These are phyloP conservation scores for Akanthomyces lecanii DNA, from an alignment of 2,329 filamentous ascomycete genomes.

Conservation along the genomic window DNA sequence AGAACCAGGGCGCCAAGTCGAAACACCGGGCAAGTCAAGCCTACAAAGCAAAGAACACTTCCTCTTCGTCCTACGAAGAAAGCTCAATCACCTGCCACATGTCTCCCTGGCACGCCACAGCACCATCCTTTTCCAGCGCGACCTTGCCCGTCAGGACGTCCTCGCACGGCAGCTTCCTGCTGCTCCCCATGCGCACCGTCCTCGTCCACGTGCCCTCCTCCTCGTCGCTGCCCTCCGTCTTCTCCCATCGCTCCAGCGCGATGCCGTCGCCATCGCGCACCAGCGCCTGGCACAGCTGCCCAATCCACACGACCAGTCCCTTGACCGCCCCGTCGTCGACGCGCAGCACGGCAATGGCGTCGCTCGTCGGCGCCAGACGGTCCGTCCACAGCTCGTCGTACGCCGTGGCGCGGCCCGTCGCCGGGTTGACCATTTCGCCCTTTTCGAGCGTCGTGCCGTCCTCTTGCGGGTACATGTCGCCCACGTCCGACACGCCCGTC, in stretches of 20 bases:
- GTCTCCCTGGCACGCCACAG: constrained; percentile 24
- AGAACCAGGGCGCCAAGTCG: neutral
- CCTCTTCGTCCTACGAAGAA: neutral
- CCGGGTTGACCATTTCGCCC: constrained; percentile 57
- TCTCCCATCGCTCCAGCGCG: constrained; percentile 54
- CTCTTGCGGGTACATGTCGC: constrained; percentile 47
- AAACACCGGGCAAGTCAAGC: neutral
- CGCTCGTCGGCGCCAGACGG: constrained; percentile 28
- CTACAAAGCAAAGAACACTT: neutral
- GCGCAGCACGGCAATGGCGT: constrained; percentile 37
- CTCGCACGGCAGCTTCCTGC: constrained; percentile 32
- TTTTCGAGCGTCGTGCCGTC: constrained; percentile 48
- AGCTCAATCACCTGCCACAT: constrained; percentile 34
- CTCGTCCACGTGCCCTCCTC: constrained; percentile 31
- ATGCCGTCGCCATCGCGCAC: constrained; percentile 40
- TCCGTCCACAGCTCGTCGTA: constrained; percentile 69
- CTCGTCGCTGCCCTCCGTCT: constrained; percentile 20
- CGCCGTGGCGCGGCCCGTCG: constrained; percentile 42
- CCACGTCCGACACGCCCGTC: constrained; percentile 46
- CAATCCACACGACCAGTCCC: constrained; percentile 52
- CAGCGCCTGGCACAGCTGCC: constrained; percentile 53
- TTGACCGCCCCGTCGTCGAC: constrained; percentile 33
- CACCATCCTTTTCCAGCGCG: constrained; percentile 19
- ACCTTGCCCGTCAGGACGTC: constrained; percentile 21
- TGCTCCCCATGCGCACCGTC: constrained; percentile 31